Evolutionary conservation across 352 stramenopile genomes (phyloP).

Genomic region (Plasmopara viticola): DNA sequence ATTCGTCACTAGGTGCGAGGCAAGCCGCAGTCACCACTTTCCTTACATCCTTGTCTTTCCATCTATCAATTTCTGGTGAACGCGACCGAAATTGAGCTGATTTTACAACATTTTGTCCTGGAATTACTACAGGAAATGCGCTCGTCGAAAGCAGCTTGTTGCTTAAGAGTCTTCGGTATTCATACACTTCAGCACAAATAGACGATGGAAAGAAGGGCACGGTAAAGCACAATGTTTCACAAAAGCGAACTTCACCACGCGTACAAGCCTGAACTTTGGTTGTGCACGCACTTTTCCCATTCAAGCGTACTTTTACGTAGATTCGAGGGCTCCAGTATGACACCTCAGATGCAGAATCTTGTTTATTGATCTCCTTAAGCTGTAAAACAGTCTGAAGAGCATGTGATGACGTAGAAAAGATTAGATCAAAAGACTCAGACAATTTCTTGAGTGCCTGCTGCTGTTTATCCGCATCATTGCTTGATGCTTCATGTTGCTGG

Average conservation of each 20-base stretch:
- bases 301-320: conserved; percentile 37
- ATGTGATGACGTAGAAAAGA: conserved; percentile 9
- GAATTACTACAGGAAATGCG: conserved; percentile 43
- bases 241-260: conserved; percentile 36
- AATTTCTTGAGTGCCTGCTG: conserved; percentile 14
- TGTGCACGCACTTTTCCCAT: conserved; percentile 32
- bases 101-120: conserved; percentile 27
- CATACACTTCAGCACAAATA: conserved; percentile 42
- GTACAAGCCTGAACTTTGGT: conserved; percentile 23
- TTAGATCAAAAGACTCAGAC: conserved; percentile 8
- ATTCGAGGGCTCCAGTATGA: conserved; percentile 25
- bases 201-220: conserved; percentile 46
- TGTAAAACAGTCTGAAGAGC: conserved; percentile 17
- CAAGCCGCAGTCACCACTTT: conserved; percentile 32
- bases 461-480: conserved; percentile 4
- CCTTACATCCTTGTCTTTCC: conserved; percentile 5
- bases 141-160: conserved; percentile 44
- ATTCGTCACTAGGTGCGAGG: conserved; percentile 45
- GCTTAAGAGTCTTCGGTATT: conserved; percentile 26
- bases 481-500: background rate
- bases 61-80: conserved; percentile 2
- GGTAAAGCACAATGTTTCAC: conserved; percentile 40
- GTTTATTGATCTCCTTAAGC: conserved; percentile 5
- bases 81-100: conserved; percentile 3
- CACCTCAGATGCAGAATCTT: conserved; percentile 1